phyloP scores from a whole-genome alignment of 257 asterid species.

The Solanum etuberosum region DNA sequence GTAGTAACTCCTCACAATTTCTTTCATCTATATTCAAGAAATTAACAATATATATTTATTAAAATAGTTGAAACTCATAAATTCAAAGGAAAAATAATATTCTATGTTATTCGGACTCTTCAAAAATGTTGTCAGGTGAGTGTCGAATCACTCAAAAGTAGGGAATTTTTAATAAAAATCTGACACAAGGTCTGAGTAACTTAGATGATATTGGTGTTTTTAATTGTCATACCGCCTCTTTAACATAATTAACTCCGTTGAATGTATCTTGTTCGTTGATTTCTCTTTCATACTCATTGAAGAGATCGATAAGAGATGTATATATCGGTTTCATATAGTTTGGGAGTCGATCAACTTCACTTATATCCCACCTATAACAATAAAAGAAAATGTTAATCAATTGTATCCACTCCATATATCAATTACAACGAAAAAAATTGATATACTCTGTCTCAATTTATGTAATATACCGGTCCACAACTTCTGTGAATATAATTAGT shows the following conservation, averaged over 20 bases:
- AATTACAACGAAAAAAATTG: neutral
- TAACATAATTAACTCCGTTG: neutral
- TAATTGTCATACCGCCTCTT: neutral
- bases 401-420: neutral
- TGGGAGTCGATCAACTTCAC: neutral
- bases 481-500: neutral
- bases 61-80: neutral
- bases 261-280: neutral
- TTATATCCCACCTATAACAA: neutral
- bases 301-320: neutral
- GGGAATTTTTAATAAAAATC: too few species aligned
- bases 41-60: too few species aligned
- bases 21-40: slow-evolving; percentile 23
- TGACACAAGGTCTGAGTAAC: too few species aligned
- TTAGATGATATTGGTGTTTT: neutral
- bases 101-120: neutral
- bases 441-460: too few species aligned
- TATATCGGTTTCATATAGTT: neutral
- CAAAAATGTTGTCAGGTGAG: neutral
- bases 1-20: slow-evolving; percentile 25
- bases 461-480: neutral
- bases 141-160: neutral
- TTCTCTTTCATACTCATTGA: neutral
- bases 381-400: neutral
- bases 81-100: neutral